Base-by-base conservation (phyloP, 2,329 filamentous ascomycete species). In the Colletotrichum gigasporum region DNA sequence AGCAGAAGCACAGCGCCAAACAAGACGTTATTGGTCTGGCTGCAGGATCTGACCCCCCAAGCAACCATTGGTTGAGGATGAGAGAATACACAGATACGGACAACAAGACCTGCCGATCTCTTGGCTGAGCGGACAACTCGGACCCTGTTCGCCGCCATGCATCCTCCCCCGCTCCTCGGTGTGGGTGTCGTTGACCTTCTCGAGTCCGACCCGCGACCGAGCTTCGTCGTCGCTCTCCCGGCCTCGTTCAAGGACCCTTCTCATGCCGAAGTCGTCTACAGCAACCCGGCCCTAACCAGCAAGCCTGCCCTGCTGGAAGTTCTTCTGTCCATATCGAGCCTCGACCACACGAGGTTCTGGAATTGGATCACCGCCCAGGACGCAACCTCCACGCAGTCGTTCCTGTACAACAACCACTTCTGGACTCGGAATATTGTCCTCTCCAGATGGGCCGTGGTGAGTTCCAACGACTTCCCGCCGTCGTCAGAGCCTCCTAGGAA, bases 151-250 rank as follows among this genome's bases (percentile, higher is more conserved):
- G 41, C 50, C 50, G 50, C 16, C 53, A 67, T 67, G 65, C 50
- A 67, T 54, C 65, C 65, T 51, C 65, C 57, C 48, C 65, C 65
- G 48, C 63, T 66, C 26, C 58, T 63, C 52, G 58, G 63, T 48
- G 58, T 78, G 63, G 75, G 74, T 70, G 73, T 80, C 53, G 69
- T 77, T 62, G 78, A 80, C 68, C 73, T 82, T 11, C 74, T 81
- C 67, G 72, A 77, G 63, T 75, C 72, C 65, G 80, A 82, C 63
- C 77, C 78, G 28, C 74, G 80, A 56, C 78, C 80, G 54, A 77
- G 77, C 42, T 82, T 82, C 44, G 72, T 81, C 58, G 74, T 78
- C 47, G 71, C 70, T 28, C 51, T 68, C 16, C 54, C 65, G 14
- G 39, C 68, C 14, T 45, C 54, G 11, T 32, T 62, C 50, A 54